phyloP scores from a whole-genome alignment of 1,284 basidiomycete species.

The Ganoderma boninense region DNA sequence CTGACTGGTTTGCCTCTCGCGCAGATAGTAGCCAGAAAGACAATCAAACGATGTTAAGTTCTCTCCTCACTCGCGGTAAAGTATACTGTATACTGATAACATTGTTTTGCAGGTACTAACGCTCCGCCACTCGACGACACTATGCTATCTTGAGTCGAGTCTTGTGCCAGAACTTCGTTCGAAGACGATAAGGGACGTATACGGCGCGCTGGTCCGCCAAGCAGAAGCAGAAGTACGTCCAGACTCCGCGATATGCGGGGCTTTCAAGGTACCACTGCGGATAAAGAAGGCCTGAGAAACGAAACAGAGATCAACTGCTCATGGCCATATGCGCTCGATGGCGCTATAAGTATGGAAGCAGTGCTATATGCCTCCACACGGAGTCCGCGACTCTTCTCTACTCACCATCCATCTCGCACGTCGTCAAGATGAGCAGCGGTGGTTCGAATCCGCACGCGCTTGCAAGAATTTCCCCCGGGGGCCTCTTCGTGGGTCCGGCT shows the following conservation, averaged over 20 bases:
- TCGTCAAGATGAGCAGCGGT: slow-evolving; percentile 26
- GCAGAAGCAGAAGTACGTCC: background rate
- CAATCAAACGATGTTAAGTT: background rate
- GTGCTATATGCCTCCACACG: slow-evolving; percentile 4
- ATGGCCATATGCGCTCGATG: slow-evolving; percentile 29
- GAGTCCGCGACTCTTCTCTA: slow-evolving; percentile 9
- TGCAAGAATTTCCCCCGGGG: no score
- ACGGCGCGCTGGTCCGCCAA: background rate
- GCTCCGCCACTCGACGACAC: background rate
- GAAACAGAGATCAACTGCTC: no score
- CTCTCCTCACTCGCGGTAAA: background rate
- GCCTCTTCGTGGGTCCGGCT: no score
- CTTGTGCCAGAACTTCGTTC: background rate
- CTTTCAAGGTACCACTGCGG: background rate
- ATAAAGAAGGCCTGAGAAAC: slow-evolving; percentile 25
- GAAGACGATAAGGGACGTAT: background rate
- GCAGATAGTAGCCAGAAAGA: background rate
- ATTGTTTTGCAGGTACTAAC: background rate
- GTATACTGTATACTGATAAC: background rate
- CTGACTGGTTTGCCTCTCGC: background rate
- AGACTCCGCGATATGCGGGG: background rate
- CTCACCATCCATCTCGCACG: background rate
- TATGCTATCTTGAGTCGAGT: background rate
- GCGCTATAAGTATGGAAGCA: slow-evolving; percentile 12
- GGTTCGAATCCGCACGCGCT: no score